phyloP scores from a whole-genome alignment of 2,329 filamentous ascomycete species.

The Botrytis deweyae region DNA sequence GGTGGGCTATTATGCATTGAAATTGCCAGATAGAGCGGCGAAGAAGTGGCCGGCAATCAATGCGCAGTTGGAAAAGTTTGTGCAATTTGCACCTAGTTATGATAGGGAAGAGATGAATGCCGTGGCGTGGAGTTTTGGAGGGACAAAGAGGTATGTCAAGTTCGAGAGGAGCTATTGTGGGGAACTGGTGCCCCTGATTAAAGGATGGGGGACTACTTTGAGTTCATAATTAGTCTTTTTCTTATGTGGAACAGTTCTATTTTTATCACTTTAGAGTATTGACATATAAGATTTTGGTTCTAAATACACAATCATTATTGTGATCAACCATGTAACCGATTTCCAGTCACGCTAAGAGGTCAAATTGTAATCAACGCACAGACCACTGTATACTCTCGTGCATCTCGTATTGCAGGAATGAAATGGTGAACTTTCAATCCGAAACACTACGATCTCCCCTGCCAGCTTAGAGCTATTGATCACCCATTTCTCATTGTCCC shows the following conservation, averaged over 20 bases:
- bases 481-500: background rate
- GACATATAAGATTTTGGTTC: background rate
- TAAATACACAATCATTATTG: background rate
- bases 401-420: background rate
- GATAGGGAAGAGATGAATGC: constrained; percentile 15
- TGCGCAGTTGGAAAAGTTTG: constrained; percentile 2
- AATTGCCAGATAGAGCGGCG: background rate
- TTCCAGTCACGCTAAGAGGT: background rate
- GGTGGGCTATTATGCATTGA: constrained; percentile 22
- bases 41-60: background rate
- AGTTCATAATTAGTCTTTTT: background rate
- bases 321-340: background rate
- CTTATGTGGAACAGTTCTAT: background rate
- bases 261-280: background rate
- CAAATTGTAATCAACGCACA: background rate
- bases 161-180: constrained; percentile 21
- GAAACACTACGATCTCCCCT: background rate
- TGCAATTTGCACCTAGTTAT: constrained; percentile 3
- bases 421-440: background rate
- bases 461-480: background rate
- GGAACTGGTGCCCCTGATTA: constrained; percentile 10
- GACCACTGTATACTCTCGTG: background rate
- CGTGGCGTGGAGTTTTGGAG: constrained; percentile 21
- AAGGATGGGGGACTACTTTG: constrained; percentile 9
- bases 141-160: constrained; percentile 18